Evolutionary conservation across 257 asterid species (phyloP), one percentile per base, ranked within the genome.

Genomic region (Rhazya stricta): DNA sequence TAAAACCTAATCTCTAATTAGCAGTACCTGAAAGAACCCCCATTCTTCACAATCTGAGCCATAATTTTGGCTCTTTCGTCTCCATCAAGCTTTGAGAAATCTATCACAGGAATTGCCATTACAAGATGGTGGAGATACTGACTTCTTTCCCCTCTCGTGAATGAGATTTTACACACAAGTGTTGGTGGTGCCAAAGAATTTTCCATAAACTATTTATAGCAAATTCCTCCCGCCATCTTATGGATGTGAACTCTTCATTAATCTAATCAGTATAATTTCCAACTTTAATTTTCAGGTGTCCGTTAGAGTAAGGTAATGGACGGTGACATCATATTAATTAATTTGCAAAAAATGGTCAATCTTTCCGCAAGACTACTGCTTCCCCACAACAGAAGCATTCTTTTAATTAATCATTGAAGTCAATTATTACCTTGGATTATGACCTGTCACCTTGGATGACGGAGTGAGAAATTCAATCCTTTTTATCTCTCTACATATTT

Each of bases 61-160:
- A 90, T 72, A 50, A 88, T 83, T 27, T 82, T 67, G 74, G 85
- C 89, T 79, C 98, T 92, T 72, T 87, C 91, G 67, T 88, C 89
- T 54, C 97, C 96, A 25, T 85, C 78, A 30, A 92, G 84, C 84
- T 89, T 89, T 25, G 98, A 90, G 84, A 92, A 90, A 89, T 92
- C 96, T 61, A 92, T 88, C 43, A 89, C 97, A 1, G 97, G 98
- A 78, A 92, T 91, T 39, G 91, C 90, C 98, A 92, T 92, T 71
- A 83, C 48, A 53, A 46, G 15, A 21, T 21, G 15, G 53, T 42
- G 21, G n/a, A n/a, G 25, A 51, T 45, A 61, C n/a, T n/a, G n/a
- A 7, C 37, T 19, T 21, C 9, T 50, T 25, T 34, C 11, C 25
- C 34, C 6, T 18, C 15, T 62, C 18, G 30, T 74, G 16, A 27